These are phyloP conservation scores for Melaleuca alternifolia DNA, from an alignment of 345 rosid species.

Conservation along the genomic window DNA sequence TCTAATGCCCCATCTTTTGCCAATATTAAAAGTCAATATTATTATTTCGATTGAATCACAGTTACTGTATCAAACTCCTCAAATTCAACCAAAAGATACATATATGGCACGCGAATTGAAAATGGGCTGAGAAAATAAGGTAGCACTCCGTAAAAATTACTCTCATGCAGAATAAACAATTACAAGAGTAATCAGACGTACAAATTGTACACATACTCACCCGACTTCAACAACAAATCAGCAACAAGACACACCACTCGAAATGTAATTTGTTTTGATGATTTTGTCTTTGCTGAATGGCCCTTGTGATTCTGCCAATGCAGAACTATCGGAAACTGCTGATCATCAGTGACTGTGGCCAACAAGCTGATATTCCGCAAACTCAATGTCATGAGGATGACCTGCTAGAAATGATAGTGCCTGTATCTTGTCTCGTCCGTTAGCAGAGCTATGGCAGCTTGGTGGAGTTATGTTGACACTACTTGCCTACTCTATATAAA, in stretches of 20 bases:
- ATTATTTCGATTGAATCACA: too few species aligned
- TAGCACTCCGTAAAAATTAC: too few species aligned
- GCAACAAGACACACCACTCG: not conserved
- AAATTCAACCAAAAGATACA: too few species aligned
- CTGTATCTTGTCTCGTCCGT: not conserved
- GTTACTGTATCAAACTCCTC: too few species aligned
- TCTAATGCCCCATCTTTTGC: too few species aligned
- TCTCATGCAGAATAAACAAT: too few species aligned
- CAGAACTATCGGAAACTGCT: not conserved
- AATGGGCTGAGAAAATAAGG: not conserved
- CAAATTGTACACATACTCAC: not conserved
- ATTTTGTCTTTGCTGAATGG: not conserved
- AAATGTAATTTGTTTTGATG: not conserved
- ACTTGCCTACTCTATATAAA: not conserved
- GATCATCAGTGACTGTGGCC: not conserved
- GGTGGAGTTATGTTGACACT: not conserved
- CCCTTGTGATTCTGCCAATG: not conserved
- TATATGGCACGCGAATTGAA: not conserved
- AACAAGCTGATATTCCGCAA: not conserved
- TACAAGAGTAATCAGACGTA: not conserved
- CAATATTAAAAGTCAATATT: too few species aligned
- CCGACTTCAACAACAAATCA: not conserved
- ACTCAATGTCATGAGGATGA: not conserved
- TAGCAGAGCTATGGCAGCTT: not conserved
- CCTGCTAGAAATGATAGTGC: not conserved